Percentiles rank a stretch among this genome's conserved stretches.
phyloP scores from a whole-genome alignment of 2,329 filamentous ascomycete genomes.

The Rugonectria rugulosa region DNA sequence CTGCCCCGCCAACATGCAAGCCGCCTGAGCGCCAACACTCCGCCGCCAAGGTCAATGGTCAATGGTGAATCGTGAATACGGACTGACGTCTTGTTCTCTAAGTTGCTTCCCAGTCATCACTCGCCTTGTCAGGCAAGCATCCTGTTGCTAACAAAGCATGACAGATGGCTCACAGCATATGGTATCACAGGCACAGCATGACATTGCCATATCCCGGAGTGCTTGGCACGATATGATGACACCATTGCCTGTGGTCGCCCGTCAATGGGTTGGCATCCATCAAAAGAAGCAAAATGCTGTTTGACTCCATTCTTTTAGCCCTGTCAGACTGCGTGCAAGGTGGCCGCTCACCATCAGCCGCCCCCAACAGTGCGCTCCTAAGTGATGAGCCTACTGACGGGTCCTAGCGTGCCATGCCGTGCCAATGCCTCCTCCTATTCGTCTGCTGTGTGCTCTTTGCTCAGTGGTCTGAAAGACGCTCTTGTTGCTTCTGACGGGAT shows the following conservation, averaged over 20 bases:
- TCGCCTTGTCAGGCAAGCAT: too few species aligned
- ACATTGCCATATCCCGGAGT: neutral
- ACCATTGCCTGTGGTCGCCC: neutral
- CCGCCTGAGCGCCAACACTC: slow-evolving; percentile 21
- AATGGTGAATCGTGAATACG: too few species aligned
- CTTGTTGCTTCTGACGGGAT: neutral
- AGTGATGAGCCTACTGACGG: slow-evolving; percentile 18
- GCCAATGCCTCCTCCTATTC: slow-evolving; percentile 35
- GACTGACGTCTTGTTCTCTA: too few species aligned
- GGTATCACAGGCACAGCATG: neutral
- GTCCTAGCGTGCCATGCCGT: slow-evolving; percentile 31
- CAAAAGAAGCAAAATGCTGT: neutral
- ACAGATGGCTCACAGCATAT: neutral
- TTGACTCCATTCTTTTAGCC: neutral
- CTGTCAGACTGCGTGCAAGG: neutral
- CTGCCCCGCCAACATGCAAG: slow-evolving; percentile 37
- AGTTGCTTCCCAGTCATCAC: too few species aligned
- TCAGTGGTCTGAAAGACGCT: slow-evolving; percentile 6
- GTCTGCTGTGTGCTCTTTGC: too few species aligned
- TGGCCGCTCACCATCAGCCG: slow-evolving; percentile 24
- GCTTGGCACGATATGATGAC: neutral
- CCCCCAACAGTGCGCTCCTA: slow-evolving; percentile 7
- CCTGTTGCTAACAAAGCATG: slow-evolving; percentile 1
- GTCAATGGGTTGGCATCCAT: neutral
- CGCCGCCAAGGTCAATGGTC: too few species aligned